Base-by-base conservation (phyloP, 441 rosid genomes). In the Cnidoscolus chayamansa region DNA sequence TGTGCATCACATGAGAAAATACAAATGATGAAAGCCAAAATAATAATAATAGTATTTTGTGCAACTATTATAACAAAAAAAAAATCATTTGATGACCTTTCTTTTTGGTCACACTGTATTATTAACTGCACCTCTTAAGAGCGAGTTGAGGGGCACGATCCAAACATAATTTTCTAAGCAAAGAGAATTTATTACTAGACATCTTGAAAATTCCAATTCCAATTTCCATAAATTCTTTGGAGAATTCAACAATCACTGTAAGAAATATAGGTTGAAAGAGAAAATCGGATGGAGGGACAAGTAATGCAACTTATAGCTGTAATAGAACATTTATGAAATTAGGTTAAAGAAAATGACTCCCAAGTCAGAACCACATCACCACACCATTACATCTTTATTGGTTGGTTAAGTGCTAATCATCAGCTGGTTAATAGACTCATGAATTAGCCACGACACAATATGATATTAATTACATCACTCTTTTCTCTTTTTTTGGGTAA, bases 391-490 rank as follows among this genome's bases (percentile, higher is more conserved):
- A 11, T 62, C 48, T 35, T 16, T 2, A 32, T 31, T 37, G 25
- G 49, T n/a, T 16, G 17, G 65, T 62, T 62, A 49, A 25, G 4
- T 62, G 65, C 65, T 16, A 62, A 62, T 37, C 48, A 37, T 62
- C 12, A 62, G 1, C n/a, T n/a, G 12, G 6, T 62, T 62, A 25
- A 25, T 25, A 25, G 25, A 25, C 25, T 25, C 25, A 25, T 25
- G 25, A 25, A 25, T 25, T 25, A 25, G 4, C 15, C 11, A 48
- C 10, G 6, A 48, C 50, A 25, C 25, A 25, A 25, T 25, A 25
- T 25, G 25, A 25, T 25, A 25, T 25, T 25, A 25, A 25, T 25
- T 25, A 25, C 25, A 25, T 25, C 25, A 25, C 25, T 25, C 25
- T 25, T 25, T 54, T n/a, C 15, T 55, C 17, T 55, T 17, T 57